phyloP scores from a whole-genome alignment of 805 yeast species.

The Saccharomyces paradoxus region DNA sequence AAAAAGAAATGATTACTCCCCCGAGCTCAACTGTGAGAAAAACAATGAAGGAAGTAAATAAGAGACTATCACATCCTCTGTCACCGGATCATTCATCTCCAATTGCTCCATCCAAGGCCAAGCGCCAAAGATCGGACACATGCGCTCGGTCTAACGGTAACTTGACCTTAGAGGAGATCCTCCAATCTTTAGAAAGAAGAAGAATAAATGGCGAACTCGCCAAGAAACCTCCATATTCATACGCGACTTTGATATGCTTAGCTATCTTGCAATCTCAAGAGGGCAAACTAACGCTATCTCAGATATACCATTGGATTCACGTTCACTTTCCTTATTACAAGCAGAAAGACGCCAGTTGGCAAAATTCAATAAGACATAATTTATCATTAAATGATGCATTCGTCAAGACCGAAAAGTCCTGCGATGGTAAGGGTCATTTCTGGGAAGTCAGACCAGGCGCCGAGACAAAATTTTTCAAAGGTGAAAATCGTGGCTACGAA shows the following conservation, averaged over 20 bases:
- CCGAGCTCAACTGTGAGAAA: conserved; percentile 24
- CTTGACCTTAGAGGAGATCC: conserved; percentile 23
- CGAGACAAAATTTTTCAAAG: conserved; percentile 71
- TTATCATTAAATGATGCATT: conserved; percentile 89
- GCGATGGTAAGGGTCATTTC: conserved; percentile 79
- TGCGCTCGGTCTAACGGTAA: conserved; percentile 26
- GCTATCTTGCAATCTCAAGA: conserved; percentile 16
- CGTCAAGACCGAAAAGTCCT: conserved; percentile 78
- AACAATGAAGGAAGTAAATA: conserved; percentile 2
- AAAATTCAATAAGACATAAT: conserved; percentile 92
- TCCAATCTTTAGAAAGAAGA: conserved; percentile 20
- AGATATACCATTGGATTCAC: conserved; percentile 88
- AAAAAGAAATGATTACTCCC: conserved; percentile 21
- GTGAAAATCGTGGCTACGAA: conserved; percentile 21
- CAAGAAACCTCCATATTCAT: conserved; percentile 83
- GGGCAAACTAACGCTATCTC: conserved; percentile 63
- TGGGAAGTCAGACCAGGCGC: conserved; percentile 85
- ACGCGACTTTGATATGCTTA: conserved; percentile 67
- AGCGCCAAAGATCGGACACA: conserved; percentile 25
- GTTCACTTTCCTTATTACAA: conserved; percentile 76
- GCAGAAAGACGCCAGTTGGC: conserved; percentile 90
- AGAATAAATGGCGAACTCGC: conserved; percentile 9
- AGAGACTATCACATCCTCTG: conserved; percentile 12
- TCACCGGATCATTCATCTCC: conserved; percentile 31
- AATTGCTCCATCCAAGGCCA: conserved; percentile 21